A percentile compares a stretch with the other conserved stretches of the same genome.
Evolutionary conservation across 1,284 basidiomycete genomes (phyloP).

Genomic region (Trametes pubescens): DNA sequence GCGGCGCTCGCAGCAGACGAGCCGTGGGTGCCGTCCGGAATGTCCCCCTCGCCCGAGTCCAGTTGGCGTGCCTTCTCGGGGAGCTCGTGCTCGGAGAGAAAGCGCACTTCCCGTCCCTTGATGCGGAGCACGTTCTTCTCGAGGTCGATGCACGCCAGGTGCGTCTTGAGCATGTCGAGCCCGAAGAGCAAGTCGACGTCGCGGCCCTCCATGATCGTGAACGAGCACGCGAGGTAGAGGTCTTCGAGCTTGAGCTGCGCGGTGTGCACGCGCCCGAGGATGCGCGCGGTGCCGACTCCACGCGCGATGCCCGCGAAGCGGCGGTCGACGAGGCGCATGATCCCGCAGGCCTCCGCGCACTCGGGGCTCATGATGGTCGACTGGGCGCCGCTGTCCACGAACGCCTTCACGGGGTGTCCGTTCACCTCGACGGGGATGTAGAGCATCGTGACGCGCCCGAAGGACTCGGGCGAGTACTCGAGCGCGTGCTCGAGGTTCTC

Average conservation of each 20-base stretch:
- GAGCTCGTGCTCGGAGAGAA: constrained; percentile 94
- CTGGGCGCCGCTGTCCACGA: constrained; percentile 98
- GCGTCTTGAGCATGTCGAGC: constrained; percentile 97
- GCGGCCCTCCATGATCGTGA: constrained; percentile 96
- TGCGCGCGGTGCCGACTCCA: constrained; percentile 96
- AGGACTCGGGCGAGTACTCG: constrained; percentile 92
- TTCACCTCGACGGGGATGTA: constrained; percentile 95
- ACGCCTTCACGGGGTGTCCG: constrained; percentile 90
- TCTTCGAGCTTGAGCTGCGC: constrained; percentile 91
- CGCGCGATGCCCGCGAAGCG: constrained; percentile 91
- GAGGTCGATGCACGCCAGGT: constrained; percentile 96
- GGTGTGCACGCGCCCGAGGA: constrained; percentile 93
- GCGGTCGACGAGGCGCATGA: constrained; percentile 93
- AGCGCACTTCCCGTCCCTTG: constrained; percentile 85
- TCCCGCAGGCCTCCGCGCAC: constrained; percentile 93
- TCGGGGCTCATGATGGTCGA: constrained; percentile 97
- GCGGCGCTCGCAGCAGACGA: constrained; percentile 28
- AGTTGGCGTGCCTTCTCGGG: constrained; percentile 77
- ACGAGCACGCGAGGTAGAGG: constrained; percentile 88
- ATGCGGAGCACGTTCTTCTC: constrained; percentile 89
- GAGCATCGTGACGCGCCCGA: constrained; percentile 96
- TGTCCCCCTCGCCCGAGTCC: constrained; percentile 41
- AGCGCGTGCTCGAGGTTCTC: constrained; percentile 94
- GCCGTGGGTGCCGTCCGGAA: constrained; percentile 22
- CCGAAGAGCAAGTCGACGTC: constrained; percentile 95